Evolutionary conservation across 2,329 filamentous ascomycete genomes (phyloP).

Genomic region (Zasmidium citrigriseum): DNA sequence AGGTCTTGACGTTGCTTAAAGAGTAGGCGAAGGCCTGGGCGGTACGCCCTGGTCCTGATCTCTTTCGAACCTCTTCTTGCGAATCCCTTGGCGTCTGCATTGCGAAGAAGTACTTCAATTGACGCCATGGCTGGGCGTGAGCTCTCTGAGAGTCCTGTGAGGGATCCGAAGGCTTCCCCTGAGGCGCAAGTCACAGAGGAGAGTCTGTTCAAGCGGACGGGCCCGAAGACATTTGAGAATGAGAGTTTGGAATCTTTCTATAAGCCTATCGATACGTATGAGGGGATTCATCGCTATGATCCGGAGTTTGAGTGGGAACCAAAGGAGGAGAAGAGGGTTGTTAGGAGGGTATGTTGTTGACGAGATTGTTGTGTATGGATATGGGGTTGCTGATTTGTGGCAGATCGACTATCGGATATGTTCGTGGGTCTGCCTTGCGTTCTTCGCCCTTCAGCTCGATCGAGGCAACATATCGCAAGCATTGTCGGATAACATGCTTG

Average conservation of each 20-base stretch:
- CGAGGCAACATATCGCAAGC: slow-evolving; percentile 65
- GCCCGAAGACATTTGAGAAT: slow-evolving; percentile 37
- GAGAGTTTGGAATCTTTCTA: slow-evolving; percentile 44
- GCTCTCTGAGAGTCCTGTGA: not conserved
- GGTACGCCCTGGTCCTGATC: not conserved
- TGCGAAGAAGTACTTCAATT: not conserved
- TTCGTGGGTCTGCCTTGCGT: slow-evolving; percentile 56
- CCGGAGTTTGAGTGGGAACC: slow-evolving; percentile 58
- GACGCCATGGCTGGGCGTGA: not conserved
- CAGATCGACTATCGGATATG: slow-evolving; percentile 55
- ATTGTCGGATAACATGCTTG: slow-evolving; percentile 62
- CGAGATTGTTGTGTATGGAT: not conserved
- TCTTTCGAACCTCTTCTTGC: not conserved
- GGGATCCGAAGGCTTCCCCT: slow-evolving; percentile 16
- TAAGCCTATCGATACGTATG: slow-evolving; percentile 57
- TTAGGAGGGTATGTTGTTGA: slow-evolving; percentile 49
- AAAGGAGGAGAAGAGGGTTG: slow-evolving; percentile 57
- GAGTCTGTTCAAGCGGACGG: slow-evolving; percentile 18
- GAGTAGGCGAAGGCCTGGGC: too few species aligned
- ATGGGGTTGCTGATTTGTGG: slow-evolving; percentile 38
- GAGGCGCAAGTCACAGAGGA: slow-evolving; percentile 20
- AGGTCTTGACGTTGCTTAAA: too few species aligned
- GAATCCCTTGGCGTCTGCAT: not conserved
- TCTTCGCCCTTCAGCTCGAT: slow-evolving; percentile 56
- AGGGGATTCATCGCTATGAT: slow-evolving; percentile 60